A percentile compares a stretch with the other conserved stretches of the same genome.
phyloP scores from a whole-genome alignment of 2,329 filamentous ascomycete genomes.

The Fusarium liriodendri region DNA sequence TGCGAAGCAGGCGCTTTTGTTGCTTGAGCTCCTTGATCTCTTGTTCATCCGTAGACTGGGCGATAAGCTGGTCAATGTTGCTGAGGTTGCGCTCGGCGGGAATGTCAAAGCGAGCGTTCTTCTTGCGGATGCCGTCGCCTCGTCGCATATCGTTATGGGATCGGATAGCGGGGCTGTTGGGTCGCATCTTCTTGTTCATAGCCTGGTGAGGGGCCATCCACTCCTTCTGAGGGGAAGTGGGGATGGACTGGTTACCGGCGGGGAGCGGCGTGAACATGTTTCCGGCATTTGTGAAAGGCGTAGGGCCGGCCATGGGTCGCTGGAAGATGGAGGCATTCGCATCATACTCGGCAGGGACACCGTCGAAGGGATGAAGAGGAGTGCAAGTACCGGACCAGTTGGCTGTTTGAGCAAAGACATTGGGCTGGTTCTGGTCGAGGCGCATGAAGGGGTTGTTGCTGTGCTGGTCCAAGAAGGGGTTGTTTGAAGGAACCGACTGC shows the following conservation, averaged over 20 bases:
- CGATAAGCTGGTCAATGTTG: constrained; percentile 95
- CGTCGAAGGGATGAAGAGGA: constrained; percentile 74
- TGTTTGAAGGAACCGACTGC: constrained; percentile 72
- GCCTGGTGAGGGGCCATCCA: constrained; percentile 63
- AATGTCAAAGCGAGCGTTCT: constrained; percentile 98
- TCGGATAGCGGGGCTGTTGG: constrained; percentile 75
- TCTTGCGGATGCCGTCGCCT: constrained; percentile 94
- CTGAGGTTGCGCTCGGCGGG: constrained; percentile 90
- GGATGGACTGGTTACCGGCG: constrained; percentile 61
- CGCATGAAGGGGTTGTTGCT: constrained; percentile 76
- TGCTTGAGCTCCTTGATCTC: constrained; percentile 99
- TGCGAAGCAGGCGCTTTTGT: constrained; percentile 93
- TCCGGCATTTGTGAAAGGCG: constrained; percentile 65
- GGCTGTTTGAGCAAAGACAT: constrained; percentile 54
- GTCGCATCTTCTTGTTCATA: constrained; percentile 70
- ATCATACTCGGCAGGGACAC: constrained; percentile 68
- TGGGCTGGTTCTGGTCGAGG: constrained; percentile 63
- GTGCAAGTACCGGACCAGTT: constrained; percentile 80
- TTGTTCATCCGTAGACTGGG: constrained; percentile 87
- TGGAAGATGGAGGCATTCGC: constrained; percentile 64
- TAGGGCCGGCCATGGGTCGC: constrained; percentile 62
- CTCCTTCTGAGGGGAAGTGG: constrained; percentile 68
- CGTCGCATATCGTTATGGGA: constrained; percentile 82
- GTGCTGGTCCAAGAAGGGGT: constrained; percentile 69
- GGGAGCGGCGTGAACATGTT: constrained; percentile 66